These are phyloP conservation scores for Globisporangium nagaii DNA, from an alignment of 352 stramenopile genomes.

Conservation along the genomic window DNA sequence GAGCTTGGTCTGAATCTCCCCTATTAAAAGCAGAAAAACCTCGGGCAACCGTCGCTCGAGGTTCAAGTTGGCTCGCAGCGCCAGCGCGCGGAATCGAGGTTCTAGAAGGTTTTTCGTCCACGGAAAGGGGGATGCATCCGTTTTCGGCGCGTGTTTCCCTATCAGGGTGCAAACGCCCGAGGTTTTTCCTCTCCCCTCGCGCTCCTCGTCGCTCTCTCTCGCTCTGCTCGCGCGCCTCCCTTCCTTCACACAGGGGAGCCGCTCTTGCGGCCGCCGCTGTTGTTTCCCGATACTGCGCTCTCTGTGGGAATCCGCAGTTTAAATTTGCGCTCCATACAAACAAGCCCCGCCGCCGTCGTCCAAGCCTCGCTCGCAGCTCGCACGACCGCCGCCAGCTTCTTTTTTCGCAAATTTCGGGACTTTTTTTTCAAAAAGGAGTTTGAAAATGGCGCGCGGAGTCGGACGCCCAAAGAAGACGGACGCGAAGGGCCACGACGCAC, in stretches of 20 bases:
- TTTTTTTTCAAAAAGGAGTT: slow-evolving; percentile 19
- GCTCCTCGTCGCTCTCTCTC: slow-evolving; percentile 3
- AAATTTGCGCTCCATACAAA: slow-evolving; percentile 55
- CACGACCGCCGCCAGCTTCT: not conserved
- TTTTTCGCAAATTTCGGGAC: slow-evolving; percentile 29
- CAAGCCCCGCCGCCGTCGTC: not conserved
- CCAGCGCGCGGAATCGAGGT: not conserved
- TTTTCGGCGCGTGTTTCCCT: slow-evolving; percentile 9
- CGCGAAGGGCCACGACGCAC: slow-evolving; percentile 31
- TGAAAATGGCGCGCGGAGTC: slow-evolving; percentile 55
- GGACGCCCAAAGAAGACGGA: slow-evolving; percentile 65
- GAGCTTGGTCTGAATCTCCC: not conserved
- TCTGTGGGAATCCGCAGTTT: slow-evolving; percentile 41
- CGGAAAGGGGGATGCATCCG: slow-evolving; percentile 4
- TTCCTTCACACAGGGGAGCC: not conserved
- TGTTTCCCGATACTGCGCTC: slow-evolving; percentile 17
- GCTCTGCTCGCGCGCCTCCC: not conserved
- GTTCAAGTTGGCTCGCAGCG: slow-evolving; percentile 3
- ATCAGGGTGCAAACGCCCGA: slow-evolving; percentile 7
- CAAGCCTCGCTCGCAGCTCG: slow-evolving; percentile 2
- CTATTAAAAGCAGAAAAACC: not conserved
- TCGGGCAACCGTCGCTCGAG: not conserved
- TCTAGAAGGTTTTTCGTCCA: not conserved
- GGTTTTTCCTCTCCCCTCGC: slow-evolving; percentile 19
- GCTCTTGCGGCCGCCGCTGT: not conserved